Evolutionary conservation across 169 alveolate species (phyloP).

Genomic region (Plasmodium cynomolgi): DNA sequence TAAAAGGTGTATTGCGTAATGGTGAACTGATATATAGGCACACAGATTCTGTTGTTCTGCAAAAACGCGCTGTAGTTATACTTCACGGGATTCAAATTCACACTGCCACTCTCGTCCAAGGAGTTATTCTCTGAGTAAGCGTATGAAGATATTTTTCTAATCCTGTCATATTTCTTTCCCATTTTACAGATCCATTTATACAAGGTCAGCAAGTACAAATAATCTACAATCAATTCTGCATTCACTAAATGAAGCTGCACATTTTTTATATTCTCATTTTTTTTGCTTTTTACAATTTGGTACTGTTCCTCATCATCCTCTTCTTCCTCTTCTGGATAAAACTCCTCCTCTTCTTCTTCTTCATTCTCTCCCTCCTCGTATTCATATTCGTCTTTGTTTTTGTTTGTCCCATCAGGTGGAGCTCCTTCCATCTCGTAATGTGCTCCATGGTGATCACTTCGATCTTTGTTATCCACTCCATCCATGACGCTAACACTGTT

Average conservation of each 20-base stretch:
- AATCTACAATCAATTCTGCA: constrained; percentile 37
- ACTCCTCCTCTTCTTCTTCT: constrained; percentile 21
- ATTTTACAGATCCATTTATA: constrained; percentile 29
- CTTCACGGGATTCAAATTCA: neutral
- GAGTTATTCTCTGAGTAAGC: neutral
- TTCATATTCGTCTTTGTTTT: neutral
- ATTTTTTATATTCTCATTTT: constrained; percentile 40
- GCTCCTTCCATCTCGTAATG: neutral
- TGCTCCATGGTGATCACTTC: neutral
- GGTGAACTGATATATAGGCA: constrained; percentile 35
- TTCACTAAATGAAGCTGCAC: constrained; percentile 29
- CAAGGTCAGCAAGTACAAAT: constrained; percentile 22
- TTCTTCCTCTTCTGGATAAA: neutral
- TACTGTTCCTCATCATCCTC: neutral
- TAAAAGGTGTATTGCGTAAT: constrained; percentile 40
- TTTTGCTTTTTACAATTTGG: neutral
- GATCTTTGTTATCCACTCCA: neutral
- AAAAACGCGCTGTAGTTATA: constrained; percentile 26
- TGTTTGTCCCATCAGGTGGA: neutral
- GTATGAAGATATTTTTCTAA: constrained; percentile 13
- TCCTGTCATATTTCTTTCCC: constrained; percentile 16
- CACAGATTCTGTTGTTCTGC: constrained; percentile 47
- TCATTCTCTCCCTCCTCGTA: constrained; percentile 16
- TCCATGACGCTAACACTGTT: neutral
- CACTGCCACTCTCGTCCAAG: neutral